These are phyloP conservation scores for Lodderomyces metapsilosis DNA, from an alignment of 1,139 yeast genomes.

Conservation along the genomic window DNA sequence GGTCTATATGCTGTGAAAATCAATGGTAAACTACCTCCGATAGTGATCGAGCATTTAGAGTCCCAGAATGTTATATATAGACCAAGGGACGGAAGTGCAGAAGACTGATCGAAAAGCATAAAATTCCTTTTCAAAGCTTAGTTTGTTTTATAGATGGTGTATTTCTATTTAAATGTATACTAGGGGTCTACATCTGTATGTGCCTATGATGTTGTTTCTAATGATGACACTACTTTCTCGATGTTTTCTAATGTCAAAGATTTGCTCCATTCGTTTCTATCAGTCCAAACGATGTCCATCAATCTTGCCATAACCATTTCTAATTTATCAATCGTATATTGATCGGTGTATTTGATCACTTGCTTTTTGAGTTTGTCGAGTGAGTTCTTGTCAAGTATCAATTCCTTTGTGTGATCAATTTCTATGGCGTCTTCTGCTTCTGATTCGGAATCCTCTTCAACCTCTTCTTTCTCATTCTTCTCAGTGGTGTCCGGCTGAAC, in stretches of 20 bases:
- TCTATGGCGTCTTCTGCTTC: conserved; percentile 24
- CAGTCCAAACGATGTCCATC: conserved; percentile 74
- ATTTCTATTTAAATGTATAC: conserved; percentile 6
- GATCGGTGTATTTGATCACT: conserved; percentile 41
- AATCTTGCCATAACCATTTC: conserved; percentile 73
- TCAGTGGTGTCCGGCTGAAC: no score
- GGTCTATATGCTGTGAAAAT: conserved; percentile 95
- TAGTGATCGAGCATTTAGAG: conserved; percentile 69
- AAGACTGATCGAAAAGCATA: conserved; percentile 45
- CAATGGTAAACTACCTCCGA: conserved; percentile 88
- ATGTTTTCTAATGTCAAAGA: conserved; percentile 31
- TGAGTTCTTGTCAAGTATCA: conserved; percentile 17
- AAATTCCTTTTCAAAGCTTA: background rate
- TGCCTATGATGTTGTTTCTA: background rate
- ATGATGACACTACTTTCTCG: conserved; percentile 13
- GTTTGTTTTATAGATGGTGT: conserved; percentile 13
- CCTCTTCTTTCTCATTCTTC: background rate
- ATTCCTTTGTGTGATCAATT: conserved; percentile 17
- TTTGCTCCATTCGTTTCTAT: conserved; percentile 68
- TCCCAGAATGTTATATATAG: conserved; percentile 78
- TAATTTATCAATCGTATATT: conserved; percentile 62
- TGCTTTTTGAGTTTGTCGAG: conserved; percentile 19
- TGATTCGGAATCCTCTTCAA: conserved; percentile 20
- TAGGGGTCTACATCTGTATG: no score
- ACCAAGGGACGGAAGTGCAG: conserved; percentile 95